Base-by-base conservation (phyloP, 2,329 filamentous ascomycete species). In the Colletotrichum liriopes region DNA sequence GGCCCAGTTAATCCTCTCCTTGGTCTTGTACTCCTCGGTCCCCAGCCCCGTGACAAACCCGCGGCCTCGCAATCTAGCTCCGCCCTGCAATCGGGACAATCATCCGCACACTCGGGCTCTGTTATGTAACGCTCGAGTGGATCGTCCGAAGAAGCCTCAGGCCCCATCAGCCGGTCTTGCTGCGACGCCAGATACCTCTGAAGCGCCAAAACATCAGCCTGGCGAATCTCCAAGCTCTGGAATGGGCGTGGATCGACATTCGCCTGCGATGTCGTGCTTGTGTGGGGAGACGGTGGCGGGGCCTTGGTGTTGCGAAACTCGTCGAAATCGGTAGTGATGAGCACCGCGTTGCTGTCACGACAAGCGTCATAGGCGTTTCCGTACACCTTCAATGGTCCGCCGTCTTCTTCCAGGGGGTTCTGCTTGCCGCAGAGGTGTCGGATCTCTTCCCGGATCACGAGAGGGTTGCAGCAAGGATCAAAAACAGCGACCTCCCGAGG, bases 401-500 rank as follows among this genome's bases (percentile, higher is more conserved):
- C 84, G 16, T 86, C 81, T 62, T 79, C 81, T 35, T 79, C 73
- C 26, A 82, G 74, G 6, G 12, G 77, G 37, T 73, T 65, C 18
- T 76, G 72, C 51, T 78, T 77, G 47, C 65, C 68, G 12, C 88
- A 80, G 18, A 87, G 80, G 59, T 77, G 76, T 74, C 83, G 81
- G 72, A 89, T 87, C 81, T 89, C 87, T 37, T 84, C 82, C 76
- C 83, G 82, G 75, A 88, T 81, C 26, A 87, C 84, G 8, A 84
- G 79, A 2, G 86, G 85, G 76, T 88, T 87, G 78, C 87, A 89
- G 81, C 85, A 88, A 1, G 92, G 91, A 78, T 94, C 93, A 77
- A 90, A 94, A 65, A 94, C 88, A 55, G 90, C 87, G 58, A 94
- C 87, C 78, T 92, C 89, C 2, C 84, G 84, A 0, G 91, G 89